Evolutionary conservation across 345 rosid species (phyloP).

Genomic region (Capsella bursapastoris): DNA sequence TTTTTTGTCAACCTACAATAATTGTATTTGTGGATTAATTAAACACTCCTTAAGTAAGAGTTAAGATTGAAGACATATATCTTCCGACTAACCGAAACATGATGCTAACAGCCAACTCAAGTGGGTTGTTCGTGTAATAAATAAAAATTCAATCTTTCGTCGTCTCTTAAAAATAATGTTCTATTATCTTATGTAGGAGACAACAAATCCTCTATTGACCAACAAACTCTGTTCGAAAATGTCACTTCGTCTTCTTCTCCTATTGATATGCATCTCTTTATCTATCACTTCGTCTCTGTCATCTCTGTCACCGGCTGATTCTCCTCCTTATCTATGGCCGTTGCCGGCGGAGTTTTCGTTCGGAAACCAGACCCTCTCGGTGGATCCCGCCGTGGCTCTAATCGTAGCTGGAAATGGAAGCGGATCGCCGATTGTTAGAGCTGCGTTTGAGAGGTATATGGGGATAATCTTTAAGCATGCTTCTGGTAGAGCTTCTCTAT

Average conservation of each 20-base stretch:
- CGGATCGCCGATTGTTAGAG: conserved; percentile 54
- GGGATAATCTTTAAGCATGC: conserved; percentile 65
- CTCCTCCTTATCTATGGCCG: conserved; percentile 75
- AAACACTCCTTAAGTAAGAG: not conserved
- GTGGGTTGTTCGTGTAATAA: not conserved
- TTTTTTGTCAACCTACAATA: not conserved
- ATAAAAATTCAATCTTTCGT: too few species aligned
- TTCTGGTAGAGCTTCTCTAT: conserved; percentile 39
- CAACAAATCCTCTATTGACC: conserved; percentile 24
- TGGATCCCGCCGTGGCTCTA: conserved; percentile 66
- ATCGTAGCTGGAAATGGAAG: conserved; percentile 60
- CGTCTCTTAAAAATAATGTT: too few species aligned
- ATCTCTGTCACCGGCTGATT: conserved; percentile 32
- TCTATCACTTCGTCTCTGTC: conserved; percentile 29
- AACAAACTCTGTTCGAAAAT: conserved; percentile 20
- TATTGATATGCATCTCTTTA: conserved; percentile 13
- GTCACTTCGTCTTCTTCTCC: conserved; percentile 17
- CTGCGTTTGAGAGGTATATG: conserved; percentile 75
- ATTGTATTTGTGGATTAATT: not conserved
- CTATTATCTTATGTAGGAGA: too few species aligned
- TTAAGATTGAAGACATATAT: not conserved
- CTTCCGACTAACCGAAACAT: conserved; percentile 24
- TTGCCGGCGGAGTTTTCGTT: conserved; percentile 67
- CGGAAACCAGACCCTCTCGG: conserved; percentile 65
- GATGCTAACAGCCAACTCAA: conserved; percentile 7